A percentile compares a stretch with the other conserved stretches of the same genome.
Evolutionary conservation across 2,329 filamentous ascomycete genomes (phyloP).

Genomic region (Colletotrichum ledebouriae): DNA sequence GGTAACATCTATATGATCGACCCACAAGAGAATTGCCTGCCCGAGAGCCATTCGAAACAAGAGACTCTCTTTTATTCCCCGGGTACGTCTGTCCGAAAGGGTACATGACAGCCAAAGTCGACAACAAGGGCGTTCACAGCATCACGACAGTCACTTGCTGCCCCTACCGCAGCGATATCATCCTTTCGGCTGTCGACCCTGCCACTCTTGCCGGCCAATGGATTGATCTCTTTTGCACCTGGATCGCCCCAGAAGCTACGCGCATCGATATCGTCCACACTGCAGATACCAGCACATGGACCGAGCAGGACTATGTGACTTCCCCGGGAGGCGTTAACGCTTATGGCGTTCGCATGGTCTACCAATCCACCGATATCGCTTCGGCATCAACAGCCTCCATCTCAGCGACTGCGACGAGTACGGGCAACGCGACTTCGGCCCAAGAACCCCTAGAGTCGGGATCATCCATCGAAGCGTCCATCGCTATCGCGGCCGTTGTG

Average conservation of each 20-base stretch:
- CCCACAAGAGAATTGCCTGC: conserved; percentile 41
- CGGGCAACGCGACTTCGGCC: neutral
- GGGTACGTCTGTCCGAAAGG: conserved; percentile 29
- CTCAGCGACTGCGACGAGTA: neutral
- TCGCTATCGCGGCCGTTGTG: conserved; percentile 26
- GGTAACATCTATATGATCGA: conserved; percentile 41
- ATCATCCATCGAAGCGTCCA: conserved; percentile 4
- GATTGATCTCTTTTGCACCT: conserved; percentile 45
- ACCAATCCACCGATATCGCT: conserved; percentile 44
- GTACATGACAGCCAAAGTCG: conserved; percentile 43
- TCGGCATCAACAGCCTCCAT: neutral
- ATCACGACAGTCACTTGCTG: conserved; percentile 48
- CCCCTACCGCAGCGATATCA: conserved; percentile 43
- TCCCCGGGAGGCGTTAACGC: conserved; percentile 44
- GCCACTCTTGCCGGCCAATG: conserved; percentile 39
- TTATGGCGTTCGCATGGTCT: conserved; percentile 46
- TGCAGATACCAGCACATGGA: conserved; percentile 38
- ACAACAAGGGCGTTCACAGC: conserved; percentile 43
- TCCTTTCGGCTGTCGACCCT: conserved; percentile 44
- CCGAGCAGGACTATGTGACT: conserved; percentile 27
- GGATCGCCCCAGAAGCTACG: conserved; percentile 41
- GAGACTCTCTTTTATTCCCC: conserved; percentile 40
- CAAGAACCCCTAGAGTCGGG: neutral
- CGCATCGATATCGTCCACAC: conserved; percentile 41
- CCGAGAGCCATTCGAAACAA: conserved; percentile 37